Base-by-base conservation (phyloP, 2,329 filamentous ascomycete species). In the Didymosphaeria variabile region DNA sequence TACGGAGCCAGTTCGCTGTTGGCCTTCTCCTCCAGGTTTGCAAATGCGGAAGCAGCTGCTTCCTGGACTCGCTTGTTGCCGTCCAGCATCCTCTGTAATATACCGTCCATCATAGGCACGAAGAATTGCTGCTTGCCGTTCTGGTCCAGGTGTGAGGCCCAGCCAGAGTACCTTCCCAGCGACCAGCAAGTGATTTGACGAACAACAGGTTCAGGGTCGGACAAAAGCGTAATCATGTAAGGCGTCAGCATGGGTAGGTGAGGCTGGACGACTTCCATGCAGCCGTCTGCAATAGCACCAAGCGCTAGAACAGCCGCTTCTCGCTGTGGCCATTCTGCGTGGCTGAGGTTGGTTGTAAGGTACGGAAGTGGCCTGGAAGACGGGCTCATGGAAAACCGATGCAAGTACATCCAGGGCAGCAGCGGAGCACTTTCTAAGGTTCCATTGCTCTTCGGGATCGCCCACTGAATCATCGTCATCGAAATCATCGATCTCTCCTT, bases 171-270 rank as follows among this genome's bases (percentile, higher is more conserved):
- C 49, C 95, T 88, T 19, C 94, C 94, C 23, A 99, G 86, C 6
- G 95, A 96, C 95, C 95, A 99, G 79, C 95, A 99, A 26, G 94
- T 98, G 67, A 99, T 99, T 75, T 97, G 93, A 63, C 95, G 87
- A 40, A 99, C 94, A 15, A 98, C 91, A 15, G 95, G 93, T 78
- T 97, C 93, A 1, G 86, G 75, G 73, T 99, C 95, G 59, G 91
- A 87, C 38, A 99, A 85, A 0, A 97, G 86, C 8, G 91, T 90
- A 68, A 98, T 91, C 51, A 99, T 86, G 76, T 97, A 99, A 1
- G 93, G 91, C 2, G 98, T 89, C 44, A 99, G 85, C 74, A 97
- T 91, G 2, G 93, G 93, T 32, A 99, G 86, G 78, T 98, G 94
- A 55, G 94, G 95, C 50, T 90, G 90, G 55, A 99, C 93, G 21